A percentile compares a stretch with the other conserved stretches of the same genome.
Conservation (phyloP, 139 green algal species). For the Desmodesmus armatus region DNA sequence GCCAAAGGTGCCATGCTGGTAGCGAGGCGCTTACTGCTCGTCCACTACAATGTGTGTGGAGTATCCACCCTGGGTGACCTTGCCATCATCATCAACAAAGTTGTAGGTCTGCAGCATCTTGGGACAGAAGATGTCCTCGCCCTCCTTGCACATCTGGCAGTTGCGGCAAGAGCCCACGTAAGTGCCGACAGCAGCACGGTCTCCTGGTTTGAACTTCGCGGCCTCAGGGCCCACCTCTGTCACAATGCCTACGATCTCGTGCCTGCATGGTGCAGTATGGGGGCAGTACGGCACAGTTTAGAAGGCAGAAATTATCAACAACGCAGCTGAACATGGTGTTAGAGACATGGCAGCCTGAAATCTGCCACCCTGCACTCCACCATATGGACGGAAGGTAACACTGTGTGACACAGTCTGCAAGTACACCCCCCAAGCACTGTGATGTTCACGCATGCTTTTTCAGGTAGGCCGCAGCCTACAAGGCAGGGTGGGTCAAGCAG, state of each 20-base stretch:
- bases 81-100: constrained; percentile 58
- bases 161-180: constrained; percentile 80
- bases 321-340: not conserved
- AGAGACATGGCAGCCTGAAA: not conserved
- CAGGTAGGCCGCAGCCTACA: not conserved
- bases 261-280: constrained; percentile 54
- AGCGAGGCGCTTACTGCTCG: constrained; percentile 50
- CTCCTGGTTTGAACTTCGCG: constrained; percentile 80
- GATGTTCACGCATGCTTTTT: not conserved
- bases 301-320: not conserved
- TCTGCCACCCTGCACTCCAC: not conserved
- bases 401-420: not conserved
- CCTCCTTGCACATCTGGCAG: constrained; percentile 48
- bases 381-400: not conserved
- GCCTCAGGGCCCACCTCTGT: constrained; percentile 77
- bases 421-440: not conserved
- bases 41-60: constrained; percentile 68
- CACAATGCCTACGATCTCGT: constrained; percentile 91
- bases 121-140: constrained; percentile 62
- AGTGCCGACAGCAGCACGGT: constrained; percentile 83
- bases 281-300: not conserved
- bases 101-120: constrained; percentile 83
- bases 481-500: not conserved
- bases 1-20: not conserved
- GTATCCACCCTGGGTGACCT: constrained; percentile 77